These are phyloP conservation scores for Apophysomyces trapeziformis DNA, from an alignment of 371 early-diverging fungal genomes.

Conservation along the genomic window DNA sequence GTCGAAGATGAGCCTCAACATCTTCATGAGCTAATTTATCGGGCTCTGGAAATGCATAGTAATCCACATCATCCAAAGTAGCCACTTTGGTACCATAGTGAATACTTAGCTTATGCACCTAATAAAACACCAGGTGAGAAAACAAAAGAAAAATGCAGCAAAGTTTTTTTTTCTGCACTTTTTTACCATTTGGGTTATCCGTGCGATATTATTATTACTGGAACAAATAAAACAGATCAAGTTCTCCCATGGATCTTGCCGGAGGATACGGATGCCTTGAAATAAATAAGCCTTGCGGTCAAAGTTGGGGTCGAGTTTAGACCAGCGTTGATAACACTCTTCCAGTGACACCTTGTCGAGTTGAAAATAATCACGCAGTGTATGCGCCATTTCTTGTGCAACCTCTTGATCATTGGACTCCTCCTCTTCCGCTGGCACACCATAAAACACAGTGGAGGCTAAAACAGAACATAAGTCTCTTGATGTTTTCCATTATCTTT, in stretches of 20 bases:
- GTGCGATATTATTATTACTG: slow-evolving; percentile 93
- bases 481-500: background rate
- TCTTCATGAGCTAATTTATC: slow-evolving; percentile 49
- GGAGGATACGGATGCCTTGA: slow-evolving; percentile 79
- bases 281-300: slow-evolving; percentile 55
- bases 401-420: slow-evolving; percentile 14
- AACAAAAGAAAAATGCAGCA: background rate
- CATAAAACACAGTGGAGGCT: slow-evolving; percentile 36
- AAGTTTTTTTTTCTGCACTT: background rate
- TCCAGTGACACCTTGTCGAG: slow-evolving; percentile 63
- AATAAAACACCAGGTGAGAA: background rate
- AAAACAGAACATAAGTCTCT: background rate
- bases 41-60: slow-evolving; percentile 78
- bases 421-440: slow-evolving; percentile 21
- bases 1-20: slow-evolving; percentile 71
- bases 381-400: slow-evolving; percentile 13
- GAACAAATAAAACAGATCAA: slow-evolving; percentile 95
- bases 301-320: slow-evolving; percentile 69
- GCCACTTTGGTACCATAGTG: slow-evolving; percentile 68
- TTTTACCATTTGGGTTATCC: slow-evolving; percentile 91
- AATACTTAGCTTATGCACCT: slow-evolving; percentile 71
- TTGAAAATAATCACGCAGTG: slow-evolving; percentile 78
- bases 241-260: slow-evolving; percentile 90
- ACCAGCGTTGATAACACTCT: slow-evolving; percentile 74
- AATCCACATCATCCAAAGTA: slow-evolving; percentile 44